Base-by-base conservation (phyloP, 2,329 filamentous ascomycete genomes). In the Xylaria sp. region DNA sequence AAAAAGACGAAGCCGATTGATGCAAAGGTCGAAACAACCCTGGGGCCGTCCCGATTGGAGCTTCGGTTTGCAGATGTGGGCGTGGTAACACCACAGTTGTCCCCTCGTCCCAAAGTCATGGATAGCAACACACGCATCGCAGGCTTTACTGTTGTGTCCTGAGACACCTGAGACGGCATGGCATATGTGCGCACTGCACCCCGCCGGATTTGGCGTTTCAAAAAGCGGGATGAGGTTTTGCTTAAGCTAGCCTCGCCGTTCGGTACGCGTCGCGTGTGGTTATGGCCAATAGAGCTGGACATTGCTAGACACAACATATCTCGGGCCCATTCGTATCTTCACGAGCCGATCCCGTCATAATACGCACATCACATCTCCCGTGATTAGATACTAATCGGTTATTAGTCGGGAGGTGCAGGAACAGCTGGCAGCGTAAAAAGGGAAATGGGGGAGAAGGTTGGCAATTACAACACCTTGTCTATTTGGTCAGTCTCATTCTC, bases 1-100 rank as follows among this genome's bases (percentile, higher is more conserved):
- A 9, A 47, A 38, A 33, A 27, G 21, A n/a, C 4, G n/a, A 51
- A 33, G 25, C 25, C 5, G 40, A 37, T 31, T 19, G 13, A 49
- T 35, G 37, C n/a, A 29, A 19, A 6, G 29, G 27, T 35, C 47
- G 43, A 58, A 46, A 40, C 55, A 43, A n/a, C n/a, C 11, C 33
- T 58, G 60, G 63, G 43, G 51, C 46, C 40, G 29, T 51, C 40
- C 60, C 60, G 60, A 65, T 63, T 63, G 63, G 63, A 60, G 40
- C 21, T 19, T 41, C 31, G n/a, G 38, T 58, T 44, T 49, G 54
- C 31, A 25, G 41, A 49, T 54, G 53, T 31, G 44, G 13, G 41
- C 29, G 40, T 37, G 46, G 52, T 54, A 29, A 48, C 44, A 57
- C 55, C 9, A 4, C 51, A 17, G 55, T 54, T 19, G 40, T 40